Percentiles rank a stretch among this genome's conserved stretches.
phyloP scores from a whole-genome alignment of 257 asterid genomes.

The Petrea volubilis region DNA sequence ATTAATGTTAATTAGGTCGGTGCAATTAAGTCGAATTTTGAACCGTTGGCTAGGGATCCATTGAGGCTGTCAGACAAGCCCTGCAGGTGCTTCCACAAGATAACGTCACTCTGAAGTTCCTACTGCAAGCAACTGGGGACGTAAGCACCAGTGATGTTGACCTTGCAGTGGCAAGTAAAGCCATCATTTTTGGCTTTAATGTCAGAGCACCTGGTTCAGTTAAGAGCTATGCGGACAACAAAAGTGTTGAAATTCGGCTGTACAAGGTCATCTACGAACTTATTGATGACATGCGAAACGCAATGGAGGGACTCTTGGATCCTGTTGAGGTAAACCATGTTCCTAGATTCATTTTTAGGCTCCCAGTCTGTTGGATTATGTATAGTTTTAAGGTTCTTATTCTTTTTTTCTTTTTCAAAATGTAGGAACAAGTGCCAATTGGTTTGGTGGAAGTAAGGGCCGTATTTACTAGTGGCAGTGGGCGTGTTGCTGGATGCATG shows the following conservation, averaged over 20 bases:
- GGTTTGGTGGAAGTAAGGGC: slow-evolving; percentile 94
- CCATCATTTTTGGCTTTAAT: slow-evolving; percentile 85
- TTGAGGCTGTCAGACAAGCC: slow-evolving; percentile 91
- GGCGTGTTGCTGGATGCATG: slow-evolving; percentile 98
- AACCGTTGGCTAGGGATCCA: slow-evolving; percentile 65
- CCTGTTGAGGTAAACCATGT: slow-evolving; percentile 69
- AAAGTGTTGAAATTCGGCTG: slow-evolving; percentile 74
- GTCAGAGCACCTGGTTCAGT: slow-evolving; percentile 82
- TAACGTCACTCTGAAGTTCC: slow-evolving; percentile 90
- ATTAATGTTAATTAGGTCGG: not conserved
- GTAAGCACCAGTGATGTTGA: slow-evolving; percentile 86
- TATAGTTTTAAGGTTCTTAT: not conserved
- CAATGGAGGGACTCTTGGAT: slow-evolving; percentile 98
- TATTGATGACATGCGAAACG: slow-evolving; percentile 86
- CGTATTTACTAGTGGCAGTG: slow-evolving; percentile 96
- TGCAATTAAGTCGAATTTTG: slow-evolving; percentile 15
- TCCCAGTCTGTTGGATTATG: not conserved
- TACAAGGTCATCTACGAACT: slow-evolving; percentile 91
- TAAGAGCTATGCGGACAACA: slow-evolving; percentile 75
- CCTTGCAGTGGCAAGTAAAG: slow-evolving; percentile 93
- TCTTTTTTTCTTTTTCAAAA: slow-evolving; percentile 22
- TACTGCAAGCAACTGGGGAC: slow-evolving; percentile 91
- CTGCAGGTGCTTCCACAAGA: slow-evolving; percentile 91
- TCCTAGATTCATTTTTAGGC: not conserved
- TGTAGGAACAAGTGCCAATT: slow-evolving; percentile 85